A percentile compares a stretch with the other conserved stretches of the same genome.
These are phyloP conservation scores for Talaromyces stipitatus DNA, from an alignment of 495 filamentous ascomycete genomes.

Conservation along the genomic window DNA sequence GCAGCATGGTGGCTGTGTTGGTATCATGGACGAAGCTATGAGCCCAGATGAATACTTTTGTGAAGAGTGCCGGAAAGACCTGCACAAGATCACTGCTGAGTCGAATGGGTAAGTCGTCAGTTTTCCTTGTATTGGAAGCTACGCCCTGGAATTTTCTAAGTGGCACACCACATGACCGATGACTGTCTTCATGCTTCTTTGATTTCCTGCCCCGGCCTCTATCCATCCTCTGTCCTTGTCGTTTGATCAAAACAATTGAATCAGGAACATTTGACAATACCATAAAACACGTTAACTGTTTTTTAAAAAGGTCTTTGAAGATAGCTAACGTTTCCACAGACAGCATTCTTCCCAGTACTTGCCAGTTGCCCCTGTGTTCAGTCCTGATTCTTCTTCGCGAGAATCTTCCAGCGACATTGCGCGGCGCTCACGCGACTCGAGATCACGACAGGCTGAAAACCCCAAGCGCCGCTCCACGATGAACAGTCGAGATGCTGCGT, in stretches of 20 bases:
- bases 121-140: conserved; percentile 2
- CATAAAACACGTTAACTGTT: not conserved
- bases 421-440: conserved; percentile 40
- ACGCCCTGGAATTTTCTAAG: not conserved
- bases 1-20: conserved; percentile 98
- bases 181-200: conserved; percentile 9
- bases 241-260: not conserved
- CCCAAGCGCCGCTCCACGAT: conserved; percentile 88
- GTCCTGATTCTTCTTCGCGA: conserved; percentile 37
- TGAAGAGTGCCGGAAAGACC: conserved; percentile 84
- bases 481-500: conserved; percentile 93
- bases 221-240: not conserved
- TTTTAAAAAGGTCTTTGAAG: not conserved
- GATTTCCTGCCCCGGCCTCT: not conserved
- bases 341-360: conserved; percentile 62
- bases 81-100: conserved; percentile 74
- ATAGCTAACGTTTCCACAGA: conserved; percentile 35
- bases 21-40: conserved; percentile 85
- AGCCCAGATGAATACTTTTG: conserved; percentile 98
- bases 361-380: conserved; percentile 46
- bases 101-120: conserved; percentile 72
- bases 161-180: conserved; percentile 8
- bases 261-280: not conserved
- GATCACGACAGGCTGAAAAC: conserved; percentile 39
- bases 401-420: conserved; percentile 37